Percentiles rank a stretch among this genome's conserved stretches.
Conservation (phyloP, 768 basidiomycete genomes). For the Kwoniella sp. region DNA sequence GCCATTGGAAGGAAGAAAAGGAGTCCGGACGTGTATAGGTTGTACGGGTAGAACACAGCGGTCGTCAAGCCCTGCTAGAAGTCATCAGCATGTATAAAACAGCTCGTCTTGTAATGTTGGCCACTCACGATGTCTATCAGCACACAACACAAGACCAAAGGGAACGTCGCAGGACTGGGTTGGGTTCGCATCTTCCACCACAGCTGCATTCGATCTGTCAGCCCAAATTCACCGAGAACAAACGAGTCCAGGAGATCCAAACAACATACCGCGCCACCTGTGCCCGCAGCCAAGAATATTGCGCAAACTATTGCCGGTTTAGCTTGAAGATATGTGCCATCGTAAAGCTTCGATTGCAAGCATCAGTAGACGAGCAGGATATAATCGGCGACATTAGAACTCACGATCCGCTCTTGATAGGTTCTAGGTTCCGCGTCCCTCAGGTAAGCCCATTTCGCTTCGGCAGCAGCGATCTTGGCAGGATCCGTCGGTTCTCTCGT, state of each 20-base stretch:
- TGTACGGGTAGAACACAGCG: slow-evolving; percentile 36
- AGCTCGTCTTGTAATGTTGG: too few relatives aligned
- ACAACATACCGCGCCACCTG: slow-evolving; percentile 34
- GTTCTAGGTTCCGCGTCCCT: slow-evolving; percentile 9
- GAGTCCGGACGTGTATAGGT: slow-evolving; percentile 40
- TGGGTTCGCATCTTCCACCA: slow-evolving; percentile 52
- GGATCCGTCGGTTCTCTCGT: slow-evolving; percentile 37
- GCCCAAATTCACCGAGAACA: too few relatives aligned
- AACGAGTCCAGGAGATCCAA: too few relatives aligned
- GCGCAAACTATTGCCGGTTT: slow-evolving; percentile 43
- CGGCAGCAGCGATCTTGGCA: slow-evolving; percentile 26
- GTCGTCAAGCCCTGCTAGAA: slow-evolving; percentile 38
- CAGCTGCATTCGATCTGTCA: slow-evolving; percentile 21
- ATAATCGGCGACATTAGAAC: not conserved
- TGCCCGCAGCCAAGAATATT: slow-evolving; percentile 46
- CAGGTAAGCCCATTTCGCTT: slow-evolving; percentile 29
- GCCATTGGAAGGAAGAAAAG: slow-evolving; percentile 53
- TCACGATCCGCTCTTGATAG: slow-evolving; percentile 8
- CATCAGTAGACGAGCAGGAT: not conserved
- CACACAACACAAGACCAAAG: slow-evolving; percentile 50
- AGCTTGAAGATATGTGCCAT: slow-evolving; percentile 52
- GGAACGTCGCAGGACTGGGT: slow-evolving; percentile 51
- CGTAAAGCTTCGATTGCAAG: slow-evolving; percentile 36
- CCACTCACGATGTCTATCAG: slow-evolving; percentile 49
- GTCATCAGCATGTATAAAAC: slow-evolving; percentile 10